phyloP scores from a whole-genome alignment of 108 stramenopile genomes.

The Cyclostephanos tholiformis region DNA sequence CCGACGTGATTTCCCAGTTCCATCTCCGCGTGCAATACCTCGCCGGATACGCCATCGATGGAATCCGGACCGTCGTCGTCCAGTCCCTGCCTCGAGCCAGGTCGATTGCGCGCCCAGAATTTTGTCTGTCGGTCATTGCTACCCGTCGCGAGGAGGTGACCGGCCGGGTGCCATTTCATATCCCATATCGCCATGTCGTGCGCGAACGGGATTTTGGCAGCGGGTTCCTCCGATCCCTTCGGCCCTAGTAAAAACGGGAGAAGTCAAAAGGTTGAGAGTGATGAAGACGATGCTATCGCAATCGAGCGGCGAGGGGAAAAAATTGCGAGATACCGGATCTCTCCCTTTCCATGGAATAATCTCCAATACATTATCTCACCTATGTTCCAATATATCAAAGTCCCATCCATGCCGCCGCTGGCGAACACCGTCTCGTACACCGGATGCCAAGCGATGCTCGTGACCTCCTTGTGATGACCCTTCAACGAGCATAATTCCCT shows the following conservation, averaged over 20 bases:
- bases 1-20: slow-evolving; percentile 91
- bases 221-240: slow-evolving; percentile 84
- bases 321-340: not conserved
- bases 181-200: slow-evolving; percentile 98
- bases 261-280: too few species aligned
- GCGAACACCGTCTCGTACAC: slow-evolving; percentile 89
- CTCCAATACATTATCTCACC: slow-evolving; percentile 19
- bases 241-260: slow-evolving; percentile 48
- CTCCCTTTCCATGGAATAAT: not conserved
- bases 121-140: slow-evolving; percentile 92
- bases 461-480: slow-evolving; percentile 92
- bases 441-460: slow-evolving; percentile 95
- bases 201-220: slow-evolving; percentile 81
- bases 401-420: slow-evolving; percentile 96
- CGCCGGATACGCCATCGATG: slow-evolving; percentile 42
- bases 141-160: slow-evolving; percentile 91
- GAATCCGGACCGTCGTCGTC: slow-evolving; percentile 62
- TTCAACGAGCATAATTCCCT: slow-evolving; percentile 84
- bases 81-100: slow-evolving; percentile 75
- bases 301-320: not conserved
- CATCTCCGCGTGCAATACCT: slow-evolving; percentile 80
- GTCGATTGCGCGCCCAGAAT: slow-evolving; percentile 93
- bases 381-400: slow-evolving; percentile 91
- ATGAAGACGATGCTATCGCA: not conserved
- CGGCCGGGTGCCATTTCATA: slow-evolving; percentile 95